Conservation (phyloP, 1,284 basidiomycete species). For the Ustilago trichophora region DNA sequence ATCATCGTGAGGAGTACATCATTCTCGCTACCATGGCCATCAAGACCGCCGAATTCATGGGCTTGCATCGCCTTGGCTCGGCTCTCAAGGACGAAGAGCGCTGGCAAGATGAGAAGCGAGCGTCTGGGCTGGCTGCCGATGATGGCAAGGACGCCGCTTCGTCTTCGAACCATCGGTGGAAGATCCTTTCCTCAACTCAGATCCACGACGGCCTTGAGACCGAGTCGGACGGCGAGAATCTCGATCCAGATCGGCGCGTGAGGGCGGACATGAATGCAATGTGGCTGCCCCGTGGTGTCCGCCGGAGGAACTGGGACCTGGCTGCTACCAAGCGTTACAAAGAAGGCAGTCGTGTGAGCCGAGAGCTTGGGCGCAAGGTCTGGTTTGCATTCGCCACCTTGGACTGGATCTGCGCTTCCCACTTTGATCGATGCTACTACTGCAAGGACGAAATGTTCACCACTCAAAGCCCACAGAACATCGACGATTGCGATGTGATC, state of each 20-base stretch:
- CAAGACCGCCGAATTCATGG: conserved; percentile 45
- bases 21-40: conserved; percentile 34
- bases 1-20: conserved; percentile 36
- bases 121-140: background rate
- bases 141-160: conserved; percentile 15
- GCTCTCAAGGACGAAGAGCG: conserved; percentile 50
- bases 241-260: conserved; percentile 27
- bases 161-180: conserved; percentile 29
- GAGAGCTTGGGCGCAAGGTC: conserved; percentile 42
- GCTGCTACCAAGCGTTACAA: conserved; percentile 32
- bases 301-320: conserved; percentile 17
- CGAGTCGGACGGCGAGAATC: conserved; percentile 38
- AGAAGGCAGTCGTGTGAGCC: conserved; percentile 30
- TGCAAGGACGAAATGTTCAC: conserved; percentile 46
- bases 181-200: conserved; percentile 33
- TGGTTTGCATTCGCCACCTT: conserved; percentile 45
- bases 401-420: conserved; percentile 39
- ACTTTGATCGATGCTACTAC: conserved; percentile 41
- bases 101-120: conserved; percentile 38
- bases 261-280: conserved; percentile 41
- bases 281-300: conserved; percentile 30
- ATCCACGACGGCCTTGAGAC: conserved; percentile 32
- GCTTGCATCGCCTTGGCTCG: conserved; percentile 50
- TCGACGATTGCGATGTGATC: conserved; percentile 50
- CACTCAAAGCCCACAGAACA: conserved; percentile 53